Evolutionary conservation across 108 stramenopile species (phyloP).

Genomic region (Bacterosira constricta): DNA sequence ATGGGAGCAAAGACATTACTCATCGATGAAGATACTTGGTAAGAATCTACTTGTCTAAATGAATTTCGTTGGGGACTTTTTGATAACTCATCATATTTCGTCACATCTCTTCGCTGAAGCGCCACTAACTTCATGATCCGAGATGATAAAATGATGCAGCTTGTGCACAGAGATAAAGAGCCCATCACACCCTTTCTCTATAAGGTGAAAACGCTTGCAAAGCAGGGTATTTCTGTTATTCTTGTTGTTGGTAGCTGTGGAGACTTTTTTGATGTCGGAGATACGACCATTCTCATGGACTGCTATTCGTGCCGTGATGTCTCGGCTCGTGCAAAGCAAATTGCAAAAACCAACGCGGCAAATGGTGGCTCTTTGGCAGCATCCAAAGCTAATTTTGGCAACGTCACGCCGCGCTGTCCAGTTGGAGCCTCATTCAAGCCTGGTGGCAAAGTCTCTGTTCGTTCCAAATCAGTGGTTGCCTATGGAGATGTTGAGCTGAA

Average conservation of each 20-base stretch:
- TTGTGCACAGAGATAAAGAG: constrained; percentile 92
- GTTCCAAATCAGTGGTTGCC: constrained; percentile 51
- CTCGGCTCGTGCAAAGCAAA: constrained; percentile 82
- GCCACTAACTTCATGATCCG: constrained; percentile 95
- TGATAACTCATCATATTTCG: neutral
- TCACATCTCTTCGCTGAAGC: neutral
- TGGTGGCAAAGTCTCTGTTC: constrained; percentile 69
- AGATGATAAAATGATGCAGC: constrained; percentile 93
- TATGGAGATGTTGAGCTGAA: constrained; percentile 86
- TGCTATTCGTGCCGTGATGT: constrained; percentile 85
- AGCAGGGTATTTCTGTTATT: constrained; percentile 82
- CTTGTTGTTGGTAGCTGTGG: constrained; percentile 94
- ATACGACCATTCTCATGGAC: constrained; percentile 92
- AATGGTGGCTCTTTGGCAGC: constrained; percentile 35
- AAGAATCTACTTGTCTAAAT: neutral
- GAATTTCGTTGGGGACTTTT: constrained; percentile 27
- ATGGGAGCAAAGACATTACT: constrained; percentile 86
- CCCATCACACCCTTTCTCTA: constrained; percentile 95
- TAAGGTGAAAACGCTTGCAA: constrained; percentile 80
- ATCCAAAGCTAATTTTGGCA: constrained; percentile 50
- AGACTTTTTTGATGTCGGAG: constrained; percentile 95
- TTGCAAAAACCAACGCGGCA: constrained; percentile 52
- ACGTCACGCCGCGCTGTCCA: constrained; percentile 50
- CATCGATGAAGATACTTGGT: constrained; percentile 96
- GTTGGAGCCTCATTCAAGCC: constrained; percentile 59